A percentile compares a stretch with the other conserved stretches of the same genome.
Conservation (phyloP, 2,329 filamentous ascomycete genomes). For the Alternaria incomplexa region DNA sequence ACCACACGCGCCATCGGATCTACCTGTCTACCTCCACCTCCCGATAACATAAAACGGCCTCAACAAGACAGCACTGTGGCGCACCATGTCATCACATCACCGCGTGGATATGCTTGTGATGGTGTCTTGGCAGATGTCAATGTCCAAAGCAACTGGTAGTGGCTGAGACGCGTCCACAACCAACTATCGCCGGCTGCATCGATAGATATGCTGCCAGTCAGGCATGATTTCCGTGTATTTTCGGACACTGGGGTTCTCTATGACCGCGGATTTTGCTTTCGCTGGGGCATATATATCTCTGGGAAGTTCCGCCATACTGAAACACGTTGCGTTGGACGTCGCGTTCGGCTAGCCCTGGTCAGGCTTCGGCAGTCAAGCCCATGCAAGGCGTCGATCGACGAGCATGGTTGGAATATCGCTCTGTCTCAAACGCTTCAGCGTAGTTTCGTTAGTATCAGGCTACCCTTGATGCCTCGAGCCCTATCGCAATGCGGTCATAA, state of each 20-base stretch:
- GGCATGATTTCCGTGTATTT: not conserved
- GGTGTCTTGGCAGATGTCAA: not conserved
- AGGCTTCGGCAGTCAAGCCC: conserved; percentile 3
- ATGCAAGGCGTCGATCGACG: not conserved
- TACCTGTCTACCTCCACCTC: not conserved
- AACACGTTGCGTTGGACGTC: conserved; percentile 13
- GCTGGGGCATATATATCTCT: not conserved
- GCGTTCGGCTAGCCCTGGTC: not conserved
- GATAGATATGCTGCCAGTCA: not conserved
- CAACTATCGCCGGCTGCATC: not conserved
- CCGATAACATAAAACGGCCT: not conserved
- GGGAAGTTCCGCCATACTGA: conserved; percentile 10
- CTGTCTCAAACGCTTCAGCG: conserved; percentile 13
- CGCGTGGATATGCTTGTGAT: not conserved
- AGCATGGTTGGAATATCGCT: not conserved
- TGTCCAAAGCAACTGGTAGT: not conserved
- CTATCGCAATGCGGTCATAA: conserved; percentile 8
- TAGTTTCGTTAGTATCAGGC: conserved; percentile 14
- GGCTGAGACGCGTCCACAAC: not conserved
- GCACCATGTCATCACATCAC: not conserved
- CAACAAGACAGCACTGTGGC: not conserved
- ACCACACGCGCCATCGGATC: not conserved
- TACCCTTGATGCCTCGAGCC: conserved; percentile 4
- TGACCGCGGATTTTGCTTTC: not conserved
- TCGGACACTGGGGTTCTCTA: not conserved